Evolutionary conservation across 2,329 filamentous ascomycete species (phyloP).

Genomic region (Penicillium sp.): DNA sequence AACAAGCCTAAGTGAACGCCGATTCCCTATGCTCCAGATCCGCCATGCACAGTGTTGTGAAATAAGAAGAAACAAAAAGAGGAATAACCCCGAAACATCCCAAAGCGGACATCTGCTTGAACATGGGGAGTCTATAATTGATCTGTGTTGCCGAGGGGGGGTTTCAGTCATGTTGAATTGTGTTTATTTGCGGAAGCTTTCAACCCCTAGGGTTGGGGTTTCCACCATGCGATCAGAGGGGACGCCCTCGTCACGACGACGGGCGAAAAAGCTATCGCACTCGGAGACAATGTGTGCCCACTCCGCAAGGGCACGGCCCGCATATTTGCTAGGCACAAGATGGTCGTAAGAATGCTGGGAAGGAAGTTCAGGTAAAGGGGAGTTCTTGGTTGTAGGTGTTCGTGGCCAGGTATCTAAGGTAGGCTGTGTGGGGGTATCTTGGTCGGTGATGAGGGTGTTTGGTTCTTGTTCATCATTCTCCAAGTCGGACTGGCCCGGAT

Average conservation of each 20-base stretch:
- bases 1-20: conserved; percentile 21
- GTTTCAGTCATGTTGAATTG: background rate
- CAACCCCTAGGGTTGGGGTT: conserved; percentile 62
- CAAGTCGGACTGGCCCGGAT: conserved; percentile 18
- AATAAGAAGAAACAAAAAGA: conserved; percentile 14
- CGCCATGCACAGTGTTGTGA: conserved; percentile 22
- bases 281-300: conserved; percentile 63
- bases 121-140: conserved; percentile 17
- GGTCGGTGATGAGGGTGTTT: conserved; percentile 7
- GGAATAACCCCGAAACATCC: conserved; percentile 6
- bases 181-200: conserved; percentile 55
- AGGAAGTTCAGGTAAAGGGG: conserved; percentile 19
- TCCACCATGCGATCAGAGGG: conserved; percentile 58
- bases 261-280: conserved; percentile 63
- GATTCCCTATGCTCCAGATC: conserved; percentile 25
- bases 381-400: conserved; percentile 20
- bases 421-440: conserved; percentile 11
- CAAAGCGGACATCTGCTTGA: conserved; percentile 14
- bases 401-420: conserved; percentile 11
- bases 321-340: conserved; percentile 54
- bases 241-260: conserved; percentile 62
- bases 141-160: background rate
- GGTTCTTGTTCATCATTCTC: conserved; percentile 17
- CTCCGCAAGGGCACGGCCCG: conserved; percentile 63
- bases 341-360: conserved; percentile 31